Conservation (phyloP, 257 asterid genomes). For the Verbascum thapsus region DNA sequence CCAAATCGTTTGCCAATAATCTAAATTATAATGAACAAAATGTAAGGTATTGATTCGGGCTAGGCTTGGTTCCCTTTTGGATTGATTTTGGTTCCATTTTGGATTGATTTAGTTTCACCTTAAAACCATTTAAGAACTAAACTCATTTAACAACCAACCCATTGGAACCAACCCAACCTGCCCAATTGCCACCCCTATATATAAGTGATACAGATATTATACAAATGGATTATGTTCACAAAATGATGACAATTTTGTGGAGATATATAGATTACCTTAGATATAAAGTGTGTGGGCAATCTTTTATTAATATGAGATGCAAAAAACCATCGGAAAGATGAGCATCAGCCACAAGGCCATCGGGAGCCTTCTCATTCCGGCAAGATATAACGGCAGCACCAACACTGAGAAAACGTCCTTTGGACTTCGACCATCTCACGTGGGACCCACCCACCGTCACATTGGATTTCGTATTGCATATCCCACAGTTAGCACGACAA, state of each 20-base stretch:
- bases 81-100: too few relatives aligned
- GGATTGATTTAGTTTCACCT: too few relatives aligned
- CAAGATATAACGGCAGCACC: slow-evolving; percentile 97
- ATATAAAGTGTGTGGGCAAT: slow-evolving; percentile 83
- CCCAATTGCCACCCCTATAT: too few relatives aligned
- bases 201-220: too few relatives aligned
- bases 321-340: slow-evolving; percentile 95
- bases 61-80: too few relatives aligned
- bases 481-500: slow-evolving; percentile 75
- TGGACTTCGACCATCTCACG: slow-evolving; percentile 68
- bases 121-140: too few relatives aligned
- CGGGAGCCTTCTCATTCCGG: slow-evolving; percentile 92
- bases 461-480: slow-evolving; percentile 55
- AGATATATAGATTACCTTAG: slow-evolving; percentile 51
- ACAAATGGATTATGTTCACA: too few relatives aligned
- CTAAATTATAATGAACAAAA: too few relatives aligned
- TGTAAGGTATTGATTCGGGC: too few relatives aligned
- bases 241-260: slow-evolving; percentile 9
- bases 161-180: too few relatives aligned
- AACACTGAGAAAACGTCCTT: slow-evolving; percentile 77
- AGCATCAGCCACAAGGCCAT: slow-evolving; percentile 96
- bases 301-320: slow-evolving; percentile 79
- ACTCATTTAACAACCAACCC: too few relatives aligned
- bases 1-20: too few relatives aligned
- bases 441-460: slow-evolving; percentile 35